phyloP scores from a whole-genome alignment of 345 rosid species.

The Dipteronia dyeriana region DNA sequence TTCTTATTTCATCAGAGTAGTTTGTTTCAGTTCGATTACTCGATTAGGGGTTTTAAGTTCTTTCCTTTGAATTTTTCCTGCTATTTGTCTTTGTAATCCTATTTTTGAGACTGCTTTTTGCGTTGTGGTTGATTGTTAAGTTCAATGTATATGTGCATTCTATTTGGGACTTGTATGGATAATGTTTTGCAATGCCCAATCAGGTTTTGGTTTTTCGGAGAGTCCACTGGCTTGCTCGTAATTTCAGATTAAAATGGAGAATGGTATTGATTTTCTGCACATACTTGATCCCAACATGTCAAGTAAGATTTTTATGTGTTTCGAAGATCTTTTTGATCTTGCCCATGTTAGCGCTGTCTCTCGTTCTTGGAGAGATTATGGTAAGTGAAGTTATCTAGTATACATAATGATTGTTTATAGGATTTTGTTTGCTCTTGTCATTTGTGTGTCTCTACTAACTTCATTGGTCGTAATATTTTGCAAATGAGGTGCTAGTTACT shows the following conservation, averaged over 20 bases:
- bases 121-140: background rate
- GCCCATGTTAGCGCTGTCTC: constrained; percentile 69
- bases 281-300: constrained; percentile 50
- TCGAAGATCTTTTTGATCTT: constrained; percentile 71
- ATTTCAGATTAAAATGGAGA: constrained; percentile 35
- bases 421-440: background rate
- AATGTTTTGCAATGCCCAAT: constrained; percentile 9
- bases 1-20: background rate
- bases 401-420: background rate
- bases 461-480: background rate
- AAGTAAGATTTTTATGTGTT: constrained; percentile 44
- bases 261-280: constrained; percentile 51
- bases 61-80: background rate
- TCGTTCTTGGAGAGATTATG: constrained; percentile 61
- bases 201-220: constrained; percentile 17
- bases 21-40: background rate
- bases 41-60: background rate
- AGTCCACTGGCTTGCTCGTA: background rate
- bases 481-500: background rate
- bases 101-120: background rate
- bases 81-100: background rate
- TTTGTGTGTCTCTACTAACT: background rate
- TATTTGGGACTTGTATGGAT: background rate
- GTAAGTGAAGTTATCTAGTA: constrained; percentile 39
- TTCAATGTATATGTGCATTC: background rate